A percentile compares a stretch with the other conserved stretches of the same genome.
Evolutionary conservation across 164 flowering plant genomes (phyloP).

Genomic region (Warburgia ugandensis): DNA sequence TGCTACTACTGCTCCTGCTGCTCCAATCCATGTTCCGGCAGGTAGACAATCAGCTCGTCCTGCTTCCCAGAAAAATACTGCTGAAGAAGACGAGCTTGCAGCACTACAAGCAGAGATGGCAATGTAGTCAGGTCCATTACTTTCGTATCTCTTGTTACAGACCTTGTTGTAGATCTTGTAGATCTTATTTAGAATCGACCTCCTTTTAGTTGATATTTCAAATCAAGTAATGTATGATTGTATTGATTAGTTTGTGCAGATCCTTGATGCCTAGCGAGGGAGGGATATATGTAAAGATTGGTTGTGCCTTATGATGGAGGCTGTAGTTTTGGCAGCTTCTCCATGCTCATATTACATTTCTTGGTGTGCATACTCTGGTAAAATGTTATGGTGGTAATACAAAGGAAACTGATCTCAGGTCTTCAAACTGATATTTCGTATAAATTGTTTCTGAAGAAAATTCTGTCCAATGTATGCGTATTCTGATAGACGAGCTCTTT

Average conservation of each 20-base stretch:
- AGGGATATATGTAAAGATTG: neutral
- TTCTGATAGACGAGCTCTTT: no score
- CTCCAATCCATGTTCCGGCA: constrained; percentile 24
- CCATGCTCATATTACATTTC: no score
- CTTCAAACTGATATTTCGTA: no score
- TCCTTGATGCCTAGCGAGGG: neutral
- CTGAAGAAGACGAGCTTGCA: constrained; percentile 44
- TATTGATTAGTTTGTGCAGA: constrained; percentile 1
- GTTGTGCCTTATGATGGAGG: no score
- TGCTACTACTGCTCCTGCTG: constrained; percentile 33
- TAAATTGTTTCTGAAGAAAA: no score
- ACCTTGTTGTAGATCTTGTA: no score
- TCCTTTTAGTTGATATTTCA: neutral
- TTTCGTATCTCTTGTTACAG: no score
- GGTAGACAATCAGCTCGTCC: constrained; percentile 34
- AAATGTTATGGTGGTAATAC: no score
- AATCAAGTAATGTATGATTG: neutral
- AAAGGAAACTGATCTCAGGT: no score
- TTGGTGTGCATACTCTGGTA: no score
- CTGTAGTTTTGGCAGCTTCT: no score
- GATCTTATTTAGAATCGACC: neutral
- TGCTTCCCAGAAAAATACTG: constrained; percentile 26
- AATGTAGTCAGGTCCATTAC: constrained; percentile 20
- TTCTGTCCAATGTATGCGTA: no score
- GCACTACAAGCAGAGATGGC: constrained; percentile 48